A percentile compares a stretch with the other conserved stretches of the same genome.
phyloP scores from a whole-genome alignment of 2,329 filamentous ascomycete species.

The Shiraia bambusicola region DNA sequence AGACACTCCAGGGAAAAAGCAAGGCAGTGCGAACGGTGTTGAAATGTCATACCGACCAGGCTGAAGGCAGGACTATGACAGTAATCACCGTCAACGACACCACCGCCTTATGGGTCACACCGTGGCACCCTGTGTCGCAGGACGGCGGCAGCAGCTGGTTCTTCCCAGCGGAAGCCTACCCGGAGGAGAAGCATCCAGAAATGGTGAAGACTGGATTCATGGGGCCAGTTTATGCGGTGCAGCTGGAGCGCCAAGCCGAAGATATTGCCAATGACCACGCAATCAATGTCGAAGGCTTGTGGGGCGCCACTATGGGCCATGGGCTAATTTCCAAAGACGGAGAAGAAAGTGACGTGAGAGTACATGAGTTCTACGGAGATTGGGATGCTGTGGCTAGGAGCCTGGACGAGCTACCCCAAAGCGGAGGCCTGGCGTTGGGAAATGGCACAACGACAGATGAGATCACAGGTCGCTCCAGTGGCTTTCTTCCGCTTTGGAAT shows the following conservation, averaged over 20 bases:
- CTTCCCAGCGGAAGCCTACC: not conserved
- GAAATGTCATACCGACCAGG: too few species aligned
- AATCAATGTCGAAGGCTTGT: conserved; percentile 9
- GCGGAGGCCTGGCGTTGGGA: conserved; percentile 9
- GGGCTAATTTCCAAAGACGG: conserved; percentile 5
- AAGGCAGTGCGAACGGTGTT: too few species aligned
- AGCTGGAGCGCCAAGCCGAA: not conserved
- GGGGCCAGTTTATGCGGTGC: not conserved
- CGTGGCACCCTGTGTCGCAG: too few species aligned
- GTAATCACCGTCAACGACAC: too few species aligned
- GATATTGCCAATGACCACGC: conserved; percentile 3
- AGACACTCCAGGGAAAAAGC: too few species aligned
- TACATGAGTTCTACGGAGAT: conserved; percentile 12
- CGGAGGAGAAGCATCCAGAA: not conserved
- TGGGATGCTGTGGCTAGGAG: conserved; percentile 11
- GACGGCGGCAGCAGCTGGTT: not conserved
- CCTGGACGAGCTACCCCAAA: conserved; percentile 8
- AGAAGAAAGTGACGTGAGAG: conserved; percentile 7
- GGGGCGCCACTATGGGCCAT: conserved; percentile 7
- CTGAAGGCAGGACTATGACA: too few species aligned
- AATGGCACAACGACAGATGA: conserved; percentile 9
- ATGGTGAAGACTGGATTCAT: not conserved
- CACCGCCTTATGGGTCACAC: too few species aligned
- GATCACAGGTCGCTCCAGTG: conserved; percentile 9
- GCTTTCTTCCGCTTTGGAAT: conserved; percentile 11